Evolutionary conservation across 2,329 filamentous ascomycete species (phyloP).

Genomic region (Curvularia spicifera): DNA sequence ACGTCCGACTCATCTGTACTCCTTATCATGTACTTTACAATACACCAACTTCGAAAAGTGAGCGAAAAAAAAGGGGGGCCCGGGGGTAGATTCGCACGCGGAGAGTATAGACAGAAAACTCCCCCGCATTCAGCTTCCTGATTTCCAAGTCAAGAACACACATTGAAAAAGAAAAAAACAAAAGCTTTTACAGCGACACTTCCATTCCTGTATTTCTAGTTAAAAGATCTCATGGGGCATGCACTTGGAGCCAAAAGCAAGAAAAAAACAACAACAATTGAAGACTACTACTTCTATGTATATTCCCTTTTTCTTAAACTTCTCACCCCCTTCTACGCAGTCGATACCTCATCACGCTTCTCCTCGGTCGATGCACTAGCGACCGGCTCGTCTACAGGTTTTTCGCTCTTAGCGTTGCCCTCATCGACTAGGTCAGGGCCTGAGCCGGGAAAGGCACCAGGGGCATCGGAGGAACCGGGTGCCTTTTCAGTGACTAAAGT

Average conservation of each 20-base stretch:
- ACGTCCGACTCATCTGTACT: too few species aligned
- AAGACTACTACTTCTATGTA: background rate
- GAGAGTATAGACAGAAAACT: too few species aligned
- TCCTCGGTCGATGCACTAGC: slow-evolving; percentile 1
- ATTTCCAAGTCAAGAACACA: too few species aligned
- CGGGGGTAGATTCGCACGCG: too few species aligned
- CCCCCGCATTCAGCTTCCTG: too few species aligned
- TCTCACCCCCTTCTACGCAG: background rate
- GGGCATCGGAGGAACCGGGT: slow-evolving; percentile 26
- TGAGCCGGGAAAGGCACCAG: slow-evolving; percentile 30
- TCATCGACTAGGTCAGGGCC: slow-evolving; percentile 16
- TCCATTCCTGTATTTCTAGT: background rate
- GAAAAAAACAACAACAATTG: slow-evolving; percentile 4
- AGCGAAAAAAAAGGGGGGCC: too few species aligned
- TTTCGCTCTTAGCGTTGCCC: slow-evolving; percentile 10
- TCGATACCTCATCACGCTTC: slow-evolving; percentile 11
- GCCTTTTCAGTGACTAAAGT: slow-evolving; percentile 20
- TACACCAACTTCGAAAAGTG: too few species aligned
- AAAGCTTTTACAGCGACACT: background rate
- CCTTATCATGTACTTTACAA: too few species aligned
- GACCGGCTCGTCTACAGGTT: slow-evolving; percentile 7
- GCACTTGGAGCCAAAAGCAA: background rate
- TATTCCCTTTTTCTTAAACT: slow-evolving; percentile 3
- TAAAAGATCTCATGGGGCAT: too few species aligned
- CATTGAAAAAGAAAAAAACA: background rate